phyloP scores from a whole-genome alignment of 2,329 filamentous ascomycete genomes.

The Colletotrichum sp. region DNA sequence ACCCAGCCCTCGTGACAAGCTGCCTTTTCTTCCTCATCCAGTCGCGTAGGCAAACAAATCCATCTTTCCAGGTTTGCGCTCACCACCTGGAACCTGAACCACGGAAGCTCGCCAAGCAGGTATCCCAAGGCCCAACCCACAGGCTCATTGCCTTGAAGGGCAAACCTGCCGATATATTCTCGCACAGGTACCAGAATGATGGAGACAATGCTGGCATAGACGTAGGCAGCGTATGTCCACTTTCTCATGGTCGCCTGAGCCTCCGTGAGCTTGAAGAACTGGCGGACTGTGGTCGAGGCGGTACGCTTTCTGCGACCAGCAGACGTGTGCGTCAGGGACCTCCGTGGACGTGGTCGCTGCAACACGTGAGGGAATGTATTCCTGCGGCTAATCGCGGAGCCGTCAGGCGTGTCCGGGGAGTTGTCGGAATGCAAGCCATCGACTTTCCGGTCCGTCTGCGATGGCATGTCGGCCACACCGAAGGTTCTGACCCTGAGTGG shows the following conservation, averaged over 20 bases:
- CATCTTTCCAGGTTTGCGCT: conserved; percentile 73
- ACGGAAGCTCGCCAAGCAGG: conserved; percentile 78
- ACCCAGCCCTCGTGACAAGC: conserved; percentile 63
- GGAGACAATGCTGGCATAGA: conserved; percentile 70
- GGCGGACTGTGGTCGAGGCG: conserved; percentile 67
- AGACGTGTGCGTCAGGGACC: conserved; percentile 58
- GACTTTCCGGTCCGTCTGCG: background rate
- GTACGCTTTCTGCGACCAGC: conserved; percentile 71
- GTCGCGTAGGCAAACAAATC: conserved; percentile 70
- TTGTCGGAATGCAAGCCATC: background rate
- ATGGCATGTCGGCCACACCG: conserved; percentile 19
- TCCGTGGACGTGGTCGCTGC: conserved; percentile 30
- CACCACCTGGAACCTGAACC: conserved; percentile 75
- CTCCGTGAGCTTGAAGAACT: conserved; percentile 82
- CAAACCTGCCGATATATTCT: conserved; percentile 68
- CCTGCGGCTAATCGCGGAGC: conserved; percentile 35
- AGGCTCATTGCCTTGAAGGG: conserved; percentile 77
- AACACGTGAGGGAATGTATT: conserved; percentile 58
- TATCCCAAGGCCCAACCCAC: conserved; percentile 94
- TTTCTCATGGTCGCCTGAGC: conserved; percentile 78
- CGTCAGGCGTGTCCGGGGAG: conserved; percentile 24
- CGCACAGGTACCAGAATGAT: conserved; percentile 77
- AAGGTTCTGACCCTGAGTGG: conserved; percentile 33
- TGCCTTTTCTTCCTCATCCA: conserved; percentile 28
- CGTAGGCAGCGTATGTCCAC: conserved; percentile 82